Evolutionary conservation across 202 grass and related monocot species (phyloP), one percentile per base, ranked within the genome.

Genomic region (Brachypodium distachyon): DNA sequence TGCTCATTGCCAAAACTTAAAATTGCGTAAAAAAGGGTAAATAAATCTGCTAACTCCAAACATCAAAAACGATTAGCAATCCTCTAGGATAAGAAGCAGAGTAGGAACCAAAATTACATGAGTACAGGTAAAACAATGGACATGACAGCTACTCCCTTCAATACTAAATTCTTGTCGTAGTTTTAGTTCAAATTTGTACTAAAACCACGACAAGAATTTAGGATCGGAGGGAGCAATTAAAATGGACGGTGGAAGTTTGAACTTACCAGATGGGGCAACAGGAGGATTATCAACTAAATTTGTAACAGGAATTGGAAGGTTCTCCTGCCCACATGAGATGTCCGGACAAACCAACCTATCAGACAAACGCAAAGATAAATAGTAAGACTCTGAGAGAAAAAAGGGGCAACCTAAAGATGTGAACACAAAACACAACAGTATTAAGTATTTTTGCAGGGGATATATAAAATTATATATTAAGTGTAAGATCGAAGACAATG

Each of bases 251-350:
- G 40, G 37, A 77, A 48, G 63, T 43, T 51, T 17, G 36, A 76
- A 60, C 63, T 83, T 82, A 77, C 87, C 87, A 78, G 74, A 81
- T 60, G 89, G 93, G 77, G 81, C 49, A 59, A 80, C 43, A 47
- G 89, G 87, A 28, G 89, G 84, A 61, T 85, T 77, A 86, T 96
- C 93, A 66, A 96, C 76, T 56, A 82, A 72, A 90, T 96, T 96
- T 73, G 93, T 86, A 56, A 79, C 84, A 33, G 89, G 89, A 76
- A 96, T 86, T 40, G 68, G 87, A 56, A 92, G 37, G 26, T 76
- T 90, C 53, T 96, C 93, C 44, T 78, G 84, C 25, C 79, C 89
- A 58, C 59, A 60, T 50, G 87, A 92, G 51, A 90, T 92, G 40
- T 77, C 81, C 40, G 41, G 21, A 73, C 75, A 87, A 47, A 87